These are phyloP conservation scores for Chlorella variabilis DNA, from an alignment of 163 green algal species.

Conservation along the genomic window DNA sequence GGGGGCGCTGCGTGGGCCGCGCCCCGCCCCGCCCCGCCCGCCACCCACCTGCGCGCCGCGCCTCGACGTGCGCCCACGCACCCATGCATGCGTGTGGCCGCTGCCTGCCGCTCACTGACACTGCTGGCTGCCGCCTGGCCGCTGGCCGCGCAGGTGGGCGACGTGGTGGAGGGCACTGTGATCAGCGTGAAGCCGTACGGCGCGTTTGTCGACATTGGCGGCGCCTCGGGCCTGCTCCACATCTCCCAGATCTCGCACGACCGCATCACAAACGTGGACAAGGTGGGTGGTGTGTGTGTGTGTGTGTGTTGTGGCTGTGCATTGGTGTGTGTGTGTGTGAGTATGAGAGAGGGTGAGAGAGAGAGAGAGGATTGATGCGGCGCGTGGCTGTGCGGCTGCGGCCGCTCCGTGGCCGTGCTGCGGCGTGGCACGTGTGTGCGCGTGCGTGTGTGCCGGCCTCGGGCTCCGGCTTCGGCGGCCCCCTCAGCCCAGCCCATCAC, in stretches of 20 bases:
- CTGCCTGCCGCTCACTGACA: too few relatives aligned
- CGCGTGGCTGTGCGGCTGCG: not conserved
- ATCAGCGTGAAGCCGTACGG: slow-evolving; percentile 94
- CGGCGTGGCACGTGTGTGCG: too few relatives aligned
- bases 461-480: too few relatives aligned
- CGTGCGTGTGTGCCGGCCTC: too few relatives aligned
- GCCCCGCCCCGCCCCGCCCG: too few relatives aligned
- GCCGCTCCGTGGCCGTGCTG: too few relatives aligned
- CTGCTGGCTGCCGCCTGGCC: too few relatives aligned
- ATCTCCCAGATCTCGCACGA: slow-evolving; percentile 97
- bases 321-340: not conserved
- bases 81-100: too few relatives aligned
- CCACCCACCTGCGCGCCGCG: not conserved
- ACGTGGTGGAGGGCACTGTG: slow-evolving; percentile 93
- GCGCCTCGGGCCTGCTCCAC: slow-evolving; percentile 94
- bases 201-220: slow-evolving; percentile 96
- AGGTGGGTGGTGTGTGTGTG: slow-evolving; percentile 64
- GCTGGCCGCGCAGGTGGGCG: slow-evolving; percentile 80
- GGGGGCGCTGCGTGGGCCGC: too few relatives aligned
- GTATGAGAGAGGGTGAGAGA: not conserved
- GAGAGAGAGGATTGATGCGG: not conserved
- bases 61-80: too few relatives aligned
- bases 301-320: slow-evolving; percentile 29
- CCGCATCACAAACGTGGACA: slow-evolving; percentile 90
- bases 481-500: too few relatives aligned